Conservation (phyloP, 2,329 filamentous ascomycete genomes). For the Venturia pyrina region DNA sequence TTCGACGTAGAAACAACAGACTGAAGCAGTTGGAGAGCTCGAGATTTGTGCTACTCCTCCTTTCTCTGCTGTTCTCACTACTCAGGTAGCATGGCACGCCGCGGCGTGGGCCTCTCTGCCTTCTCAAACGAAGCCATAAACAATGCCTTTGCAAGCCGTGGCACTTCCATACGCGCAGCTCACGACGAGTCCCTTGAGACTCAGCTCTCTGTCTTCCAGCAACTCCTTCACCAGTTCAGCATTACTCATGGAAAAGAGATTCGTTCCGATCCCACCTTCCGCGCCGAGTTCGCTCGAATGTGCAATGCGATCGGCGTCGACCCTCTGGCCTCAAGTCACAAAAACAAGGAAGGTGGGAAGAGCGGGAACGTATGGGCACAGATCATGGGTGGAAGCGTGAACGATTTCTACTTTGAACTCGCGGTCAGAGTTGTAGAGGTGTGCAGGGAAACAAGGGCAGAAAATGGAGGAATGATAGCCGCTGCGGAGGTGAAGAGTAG, state of each 20-base stretch:
- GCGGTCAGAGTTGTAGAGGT: conserved; percentile 93
- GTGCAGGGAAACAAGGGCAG: conserved; percentile 71
- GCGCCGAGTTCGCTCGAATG: conserved; percentile 97
- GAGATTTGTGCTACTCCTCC: not conserved
- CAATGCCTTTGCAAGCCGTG: conserved; percentile 84
- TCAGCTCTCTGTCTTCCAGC: conserved; percentile 92
- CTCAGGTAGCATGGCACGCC: conserved; percentile 35
- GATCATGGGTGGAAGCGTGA: conserved; percentile 80
- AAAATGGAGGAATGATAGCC: conserved; percentile 88
- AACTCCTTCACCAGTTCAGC: conserved; percentile 87
- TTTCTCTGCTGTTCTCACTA: not conserved
- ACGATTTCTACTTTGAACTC: conserved; percentile 98
- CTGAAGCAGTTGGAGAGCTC: not conserved
- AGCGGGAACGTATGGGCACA: conserved; percentile 71
- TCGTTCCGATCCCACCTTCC: conserved; percentile 86
- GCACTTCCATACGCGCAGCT: conserved; percentile 70
- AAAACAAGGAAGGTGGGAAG: conserved; percentile 24
- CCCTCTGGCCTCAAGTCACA: conserved; percentile 49
- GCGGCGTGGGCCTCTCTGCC: conserved; percentile 78
- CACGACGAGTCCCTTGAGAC: conserved; percentile 82
- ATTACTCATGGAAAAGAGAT: conserved; percentile 93
- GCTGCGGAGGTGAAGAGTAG: conserved; percentile 69
- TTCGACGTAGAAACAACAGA: not conserved
- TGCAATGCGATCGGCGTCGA: conserved; percentile 95
- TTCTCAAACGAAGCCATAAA: conserved; percentile 78